A percentile compares a stretch with the other conserved stretches of the same genome.
Conservation (phyloP, 169 alveolate genomes). For the Babesia divergens region DNA sequence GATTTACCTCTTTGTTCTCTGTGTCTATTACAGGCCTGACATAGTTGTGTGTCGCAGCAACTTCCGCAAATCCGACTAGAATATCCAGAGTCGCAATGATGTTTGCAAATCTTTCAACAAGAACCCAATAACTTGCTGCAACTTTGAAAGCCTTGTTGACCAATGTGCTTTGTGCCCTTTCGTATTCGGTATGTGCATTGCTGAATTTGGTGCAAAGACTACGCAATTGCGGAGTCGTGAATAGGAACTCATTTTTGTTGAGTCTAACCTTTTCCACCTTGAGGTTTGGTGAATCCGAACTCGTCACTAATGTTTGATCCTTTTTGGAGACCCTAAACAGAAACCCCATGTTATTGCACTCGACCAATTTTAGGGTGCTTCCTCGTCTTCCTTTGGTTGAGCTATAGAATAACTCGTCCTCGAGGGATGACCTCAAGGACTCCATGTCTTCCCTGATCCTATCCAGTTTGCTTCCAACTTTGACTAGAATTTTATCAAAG, state of each 20-base stretch:
- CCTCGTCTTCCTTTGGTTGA: constrained; percentile 61
- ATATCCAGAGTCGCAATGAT: constrained; percentile 91
- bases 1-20: constrained; percentile 77
- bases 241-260: constrained; percentile 84
- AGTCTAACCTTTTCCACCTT: constrained; percentile 73
- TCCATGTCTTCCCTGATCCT: constrained; percentile 79
- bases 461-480: constrained; percentile 72
- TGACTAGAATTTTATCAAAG: constrained; percentile 78
- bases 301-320: constrained; percentile 73
- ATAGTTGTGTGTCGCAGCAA: constrained; percentile 82
- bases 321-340: constrained; percentile 83
- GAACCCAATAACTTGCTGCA: constrained; percentile 93
- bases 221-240: constrained; percentile 82
- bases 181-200: constrained; percentile 76
- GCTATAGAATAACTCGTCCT: constrained; percentile 72
- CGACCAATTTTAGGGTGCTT: constrained; percentile 69
- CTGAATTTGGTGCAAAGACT: constrained; percentile 76
- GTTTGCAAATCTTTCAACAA: constrained; percentile 85
- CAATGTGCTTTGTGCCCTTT: constrained; percentile 78
- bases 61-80: constrained; percentile 89
- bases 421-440: constrained; percentile 75
- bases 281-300: constrained; percentile 35
- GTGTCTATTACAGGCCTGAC: constrained; percentile 84
- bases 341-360: constrained; percentile 77
- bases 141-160: constrained; percentile 89